These are phyloP conservation scores for Scleroderma citrinum DNA, from an alignment of 768 basidiomycete species.

Conservation along the genomic window DNA sequence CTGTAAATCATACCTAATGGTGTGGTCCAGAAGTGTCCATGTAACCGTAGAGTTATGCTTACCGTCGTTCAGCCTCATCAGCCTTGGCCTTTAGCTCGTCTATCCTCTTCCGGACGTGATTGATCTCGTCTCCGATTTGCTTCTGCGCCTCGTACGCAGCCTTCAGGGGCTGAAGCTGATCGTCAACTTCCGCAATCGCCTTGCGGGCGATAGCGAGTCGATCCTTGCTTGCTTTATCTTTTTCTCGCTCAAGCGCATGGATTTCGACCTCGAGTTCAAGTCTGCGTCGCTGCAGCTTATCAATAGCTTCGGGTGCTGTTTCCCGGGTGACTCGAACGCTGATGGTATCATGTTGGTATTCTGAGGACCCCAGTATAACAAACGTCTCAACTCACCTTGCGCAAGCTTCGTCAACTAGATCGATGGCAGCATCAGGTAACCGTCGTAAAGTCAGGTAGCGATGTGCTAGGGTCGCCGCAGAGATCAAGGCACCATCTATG, in stretches of 20 bases:
- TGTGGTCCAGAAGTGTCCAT: slow-evolving; percentile 12
- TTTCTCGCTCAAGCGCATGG: slow-evolving; percentile 90
- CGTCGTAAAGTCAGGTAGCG: slow-evolving; percentile 83
- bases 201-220: slow-evolving; percentile 69
- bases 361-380: neutral
- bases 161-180: slow-evolving; percentile 74
- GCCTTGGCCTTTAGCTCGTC: slow-evolving; percentile 90
- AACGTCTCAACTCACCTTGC: slow-evolving; percentile 52
- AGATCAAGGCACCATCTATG: slow-evolving; percentile 79
- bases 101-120: slow-evolving; percentile 67
- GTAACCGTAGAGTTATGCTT: slow-evolving; percentile 21
- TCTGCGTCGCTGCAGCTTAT: slow-evolving; percentile 82
- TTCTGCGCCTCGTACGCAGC: slow-evolving; percentile 88
- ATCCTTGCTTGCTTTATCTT: slow-evolving; percentile 83
- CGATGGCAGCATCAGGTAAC: slow-evolving; percentile 83
- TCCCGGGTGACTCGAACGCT: slow-evolving; percentile 90
- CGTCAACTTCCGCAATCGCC: slow-evolving; percentile 77
- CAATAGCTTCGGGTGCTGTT: slow-evolving; percentile 90
- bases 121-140: slow-evolving; percentile 73
- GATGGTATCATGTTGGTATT: slow-evolving; percentile 7
- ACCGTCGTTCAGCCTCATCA: slow-evolving; percentile 87
- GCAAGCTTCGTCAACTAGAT: slow-evolving; percentile 89
- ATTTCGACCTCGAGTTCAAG: slow-evolving; percentile 93
- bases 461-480: slow-evolving; percentile 87
- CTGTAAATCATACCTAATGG: slow-evolving; percentile 55